A percentile compares a stretch with the other conserved stretches of the same genome.
phyloP scores from a whole-genome alignment of 2,329 filamentous ascomycete species.

The Didymella lethalis region DNA sequence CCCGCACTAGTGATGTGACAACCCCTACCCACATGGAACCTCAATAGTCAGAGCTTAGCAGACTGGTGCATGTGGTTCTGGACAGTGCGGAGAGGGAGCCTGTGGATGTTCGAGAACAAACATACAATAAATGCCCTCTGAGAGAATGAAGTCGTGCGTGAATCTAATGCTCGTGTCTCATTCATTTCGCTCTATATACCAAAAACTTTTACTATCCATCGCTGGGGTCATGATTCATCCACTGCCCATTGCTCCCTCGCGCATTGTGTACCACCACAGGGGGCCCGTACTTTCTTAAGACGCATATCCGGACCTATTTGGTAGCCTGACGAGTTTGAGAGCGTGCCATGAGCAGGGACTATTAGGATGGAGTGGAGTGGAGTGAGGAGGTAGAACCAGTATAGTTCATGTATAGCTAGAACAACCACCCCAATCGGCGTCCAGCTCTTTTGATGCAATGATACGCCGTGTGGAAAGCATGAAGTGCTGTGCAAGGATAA shows the following conservation, averaged over 20 bases:
- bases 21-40: not conserved
- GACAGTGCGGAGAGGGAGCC: too few species aligned
- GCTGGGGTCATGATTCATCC: constrained; percentile 15
- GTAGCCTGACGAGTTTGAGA: not conserved
- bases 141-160: not conserved
- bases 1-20: constrained; percentile 10
- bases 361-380: constrained; percentile 22
- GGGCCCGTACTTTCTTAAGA: not conserved
- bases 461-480: constrained; percentile 40
- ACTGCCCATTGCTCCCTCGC: constrained; percentile 7
- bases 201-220: constrained; percentile 24
- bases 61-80: too few species aligned
- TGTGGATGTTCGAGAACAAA: not conserved
- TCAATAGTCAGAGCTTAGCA: not conserved
- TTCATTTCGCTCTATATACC: constrained; percentile 20
- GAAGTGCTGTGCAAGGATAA: constrained; percentile 27
- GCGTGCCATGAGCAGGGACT: constrained; percentile 15
- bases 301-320: not conserved
- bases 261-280: not conserved
- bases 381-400: constrained; percentile 30
- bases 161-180: constrained; percentile 17
- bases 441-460: constrained; percentile 39
- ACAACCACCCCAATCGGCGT: constrained; percentile 29
- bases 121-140: not conserved
- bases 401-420: constrained; percentile 40